Base-by-base conservation (phyloP, 345 rosid species). In the Hibiscus syriacus region DNA sequence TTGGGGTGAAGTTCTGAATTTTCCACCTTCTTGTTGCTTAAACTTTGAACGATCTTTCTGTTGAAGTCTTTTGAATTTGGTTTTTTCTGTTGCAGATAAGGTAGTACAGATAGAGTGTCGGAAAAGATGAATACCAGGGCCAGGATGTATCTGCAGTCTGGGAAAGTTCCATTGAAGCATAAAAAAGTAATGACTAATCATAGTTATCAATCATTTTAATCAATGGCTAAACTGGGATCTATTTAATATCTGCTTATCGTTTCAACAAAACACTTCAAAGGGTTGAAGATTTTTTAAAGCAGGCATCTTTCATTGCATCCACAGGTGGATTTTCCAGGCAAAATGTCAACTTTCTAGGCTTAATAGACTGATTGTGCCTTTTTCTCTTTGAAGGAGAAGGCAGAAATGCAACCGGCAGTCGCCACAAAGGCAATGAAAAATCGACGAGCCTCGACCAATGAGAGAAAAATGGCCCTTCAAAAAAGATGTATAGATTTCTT, bases 171-270 rank as follows among this genome's bases (percentile, higher is more conserved):
- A 11, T 6, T 50, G 72, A 82, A 76, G 77, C 78, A 43, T 80
- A 81, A 72, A 27, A 76, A 83, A 71, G 87, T 80, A 80, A 74
- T 74, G 66, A 41, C 14, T 73, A 55, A 57, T 70, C 56, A 60
- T 59, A 39, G 3, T 36, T 14, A 32, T 23, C 39, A 34, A 59
- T 53, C 38, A 70, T n/a, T 20, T 50, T 45, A 65, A 49, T 71
- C 76, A 61, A 70, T 69, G 39, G 54, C n/a, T n/a, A n/a, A n/a
- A n/a, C n/a, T n/a, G n/a, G n/a, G n/a, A n/a, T n/a, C n/a, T n/a
- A n/a, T 30, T n/a, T n/a, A n/a, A n/a, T n/a, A n/a, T n/a, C n/a
- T n/a, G n/a, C n/a, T n/a, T n/a, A n/a, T n/a, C n/a, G n/a, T n/a
- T n/a, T n/a, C n/a, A n/a, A n/a, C n/a, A n/a, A n/a, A n/a, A n/a